Evolutionary conservation across 202 grass and related monocot genomes (phyloP).

Genomic region (Elaeis oleifera): DNA sequence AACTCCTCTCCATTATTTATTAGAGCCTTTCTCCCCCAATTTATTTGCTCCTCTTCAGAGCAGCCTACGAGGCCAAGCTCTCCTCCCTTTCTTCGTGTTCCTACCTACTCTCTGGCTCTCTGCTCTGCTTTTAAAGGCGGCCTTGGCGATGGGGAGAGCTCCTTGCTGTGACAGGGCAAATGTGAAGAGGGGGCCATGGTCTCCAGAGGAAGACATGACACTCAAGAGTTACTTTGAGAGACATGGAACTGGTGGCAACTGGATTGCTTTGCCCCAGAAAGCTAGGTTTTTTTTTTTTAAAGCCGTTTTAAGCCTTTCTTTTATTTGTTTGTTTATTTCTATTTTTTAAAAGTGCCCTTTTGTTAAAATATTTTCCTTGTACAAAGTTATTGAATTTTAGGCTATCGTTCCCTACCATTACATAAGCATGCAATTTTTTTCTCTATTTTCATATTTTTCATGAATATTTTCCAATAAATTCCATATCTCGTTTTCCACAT

Average conservation of each 20-base stretch:
- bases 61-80: neutral
- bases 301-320: too few relatives aligned
- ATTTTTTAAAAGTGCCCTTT: too few relatives aligned
- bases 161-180: slow-evolving; percentile 88
- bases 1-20: too few relatives aligned
- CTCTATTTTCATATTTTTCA: too few relatives aligned
- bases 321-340: too few relatives aligned
- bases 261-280: slow-evolving; percentile 75
- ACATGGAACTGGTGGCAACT: slow-evolving; percentile 72
- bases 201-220: slow-evolving; percentile 73
- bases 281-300: slow-evolving; percentile 25
- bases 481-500: too few relatives aligned
- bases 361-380: too few relatives aligned
- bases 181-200: slow-evolving; percentile 91
- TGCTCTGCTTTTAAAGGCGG: neutral
- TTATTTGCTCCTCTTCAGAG: neutral
- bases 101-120: neutral
- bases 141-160: slow-evolving; percentile 55
- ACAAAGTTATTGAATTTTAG: too few relatives aligned
- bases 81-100: neutral
- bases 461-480: too few relatives aligned
- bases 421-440: too few relatives aligned
- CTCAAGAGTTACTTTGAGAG: slow-evolving; percentile 55
- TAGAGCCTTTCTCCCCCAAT: neutral
- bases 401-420: too few relatives aligned